Conservation (phyloP, 768 basidiomycete species). For the Crassisporium funariophilum region DNA sequence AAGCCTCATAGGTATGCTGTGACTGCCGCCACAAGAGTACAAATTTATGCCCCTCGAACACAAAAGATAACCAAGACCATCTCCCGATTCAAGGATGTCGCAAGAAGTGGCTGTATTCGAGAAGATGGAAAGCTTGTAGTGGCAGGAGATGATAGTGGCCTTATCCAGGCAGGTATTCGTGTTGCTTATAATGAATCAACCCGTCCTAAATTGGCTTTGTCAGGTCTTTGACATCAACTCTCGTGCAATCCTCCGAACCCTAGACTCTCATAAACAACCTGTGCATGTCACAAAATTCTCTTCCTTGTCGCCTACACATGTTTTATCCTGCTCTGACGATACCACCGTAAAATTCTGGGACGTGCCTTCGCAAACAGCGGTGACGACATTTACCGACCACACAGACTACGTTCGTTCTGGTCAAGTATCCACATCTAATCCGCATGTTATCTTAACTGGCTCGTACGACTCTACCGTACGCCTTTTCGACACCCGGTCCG, state of each 20-base stretch:
- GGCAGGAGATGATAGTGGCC: conserved; percentile 92
- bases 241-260: conserved; percentile 88
- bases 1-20: conserved; percentile 95
- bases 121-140: conserved; percentile 93
- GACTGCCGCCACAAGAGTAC: conserved; percentile 89
- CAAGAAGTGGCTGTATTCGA: conserved; percentile 85
- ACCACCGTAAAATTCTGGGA: conserved; percentile 95
- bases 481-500: conserved; percentile 85
- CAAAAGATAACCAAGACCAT: conserved; percentile 97
- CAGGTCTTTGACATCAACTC: conserved; percentile 94
- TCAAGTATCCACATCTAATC: conserved; percentile 79
- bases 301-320: conserved; percentile 71
- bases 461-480: conserved; percentile 93
- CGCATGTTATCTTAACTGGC: conserved; percentile 85
- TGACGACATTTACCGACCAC: conserved; percentile 82
- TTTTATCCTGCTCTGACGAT: conserved; percentile 96
- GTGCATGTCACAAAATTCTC: conserved; percentile 96
- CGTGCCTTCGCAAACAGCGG: conserved; percentile 81
- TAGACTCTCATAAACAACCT: conserved; percentile 94
- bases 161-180: conserved; percentile 62
- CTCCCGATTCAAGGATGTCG: conserved; percentile 95
- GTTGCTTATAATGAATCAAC: background rate
- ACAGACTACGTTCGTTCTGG: conserved; percentile 97
- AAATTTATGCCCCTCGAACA: conserved; percentile 95
- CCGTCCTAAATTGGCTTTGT: conserved; percentile 6